phyloP scores from a whole-genome alignment of 1,284 basidiomycete species.

The Albatrellus sp. region DNA sequence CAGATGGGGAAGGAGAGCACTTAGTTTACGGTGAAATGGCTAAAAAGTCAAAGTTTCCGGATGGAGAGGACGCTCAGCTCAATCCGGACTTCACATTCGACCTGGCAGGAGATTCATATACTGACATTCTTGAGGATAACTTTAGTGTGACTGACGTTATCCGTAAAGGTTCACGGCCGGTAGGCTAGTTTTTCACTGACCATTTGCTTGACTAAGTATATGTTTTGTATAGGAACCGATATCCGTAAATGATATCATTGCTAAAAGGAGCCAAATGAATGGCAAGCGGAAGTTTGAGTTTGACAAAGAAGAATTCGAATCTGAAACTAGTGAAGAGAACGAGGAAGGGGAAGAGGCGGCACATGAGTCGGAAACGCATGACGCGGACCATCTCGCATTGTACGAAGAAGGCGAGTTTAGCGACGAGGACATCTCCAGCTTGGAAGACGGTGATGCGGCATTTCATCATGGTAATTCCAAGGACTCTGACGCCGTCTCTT shows the following conservation, averaged over 20 bases:
- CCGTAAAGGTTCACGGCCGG: slow-evolving; percentile 51
- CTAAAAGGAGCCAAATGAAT: slow-evolving; percentile 37
- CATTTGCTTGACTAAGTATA: slow-evolving; percentile 7
- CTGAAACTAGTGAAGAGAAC: slow-evolving; percentile 25
- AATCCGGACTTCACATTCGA: slow-evolving; percentile 81
- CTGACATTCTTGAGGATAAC: slow-evolving; percentile 32
- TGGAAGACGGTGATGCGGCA: slow-evolving; percentile 24
- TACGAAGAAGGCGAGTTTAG: slow-evolving; percentile 29
- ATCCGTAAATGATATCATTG: slow-evolving; percentile 88
- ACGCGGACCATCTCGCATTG: slow-evolving; percentile 29
- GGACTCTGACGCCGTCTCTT: slow-evolving; percentile 17
- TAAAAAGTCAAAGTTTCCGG: slow-evolving; percentile 10
- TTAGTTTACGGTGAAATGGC: slow-evolving; percentile 7
- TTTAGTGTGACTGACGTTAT: slow-evolving; percentile 38
- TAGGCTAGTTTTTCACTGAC: slow-evolving; percentile 23
- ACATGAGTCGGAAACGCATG: slow-evolving; percentile 11
- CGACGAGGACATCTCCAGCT: slow-evolving; percentile 24
- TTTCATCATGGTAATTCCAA: not conserved
- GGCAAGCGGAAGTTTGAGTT: slow-evolving; percentile 48
- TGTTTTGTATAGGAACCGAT: slow-evolving; percentile 46
- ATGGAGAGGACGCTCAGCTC: slow-evolving; percentile 49
- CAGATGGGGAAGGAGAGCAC: slow-evolving; percentile 51
- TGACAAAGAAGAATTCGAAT: slow-evolving; percentile 16
- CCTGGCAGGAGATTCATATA: slow-evolving; percentile 56
- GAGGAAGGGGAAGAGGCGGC: slow-evolving; percentile 25